These are phyloP conservation scores for Eucalyptus paniculata DNA, from an alignment of 345 rosid species.

Conservation along the genomic window DNA sequence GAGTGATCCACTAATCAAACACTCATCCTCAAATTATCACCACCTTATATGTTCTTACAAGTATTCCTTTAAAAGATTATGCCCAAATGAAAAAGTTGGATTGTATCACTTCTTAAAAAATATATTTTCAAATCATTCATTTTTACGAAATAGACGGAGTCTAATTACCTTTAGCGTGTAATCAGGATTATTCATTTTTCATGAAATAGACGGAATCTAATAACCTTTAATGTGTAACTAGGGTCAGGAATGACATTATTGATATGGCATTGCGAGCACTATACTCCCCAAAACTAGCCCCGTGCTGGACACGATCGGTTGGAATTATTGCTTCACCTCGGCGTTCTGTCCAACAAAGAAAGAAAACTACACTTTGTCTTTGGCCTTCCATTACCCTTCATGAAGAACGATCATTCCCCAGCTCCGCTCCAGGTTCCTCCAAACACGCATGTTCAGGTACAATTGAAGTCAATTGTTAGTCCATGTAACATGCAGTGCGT, in stretches of 20 bases:
- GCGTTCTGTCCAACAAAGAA: background rate
- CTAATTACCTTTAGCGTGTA: too few species aligned
- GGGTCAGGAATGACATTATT: background rate
- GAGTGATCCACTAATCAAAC: too few species aligned
- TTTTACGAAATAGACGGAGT: too few species aligned
- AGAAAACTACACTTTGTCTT: background rate
- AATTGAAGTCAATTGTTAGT: background rate
- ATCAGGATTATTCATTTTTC: too few species aligned
- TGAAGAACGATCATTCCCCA: background rate
- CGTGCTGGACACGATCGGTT: background rate
- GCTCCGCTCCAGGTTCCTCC: background rate
- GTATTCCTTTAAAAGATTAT: too few species aligned
- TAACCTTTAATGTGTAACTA: too few species aligned
- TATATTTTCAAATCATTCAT: too few species aligned
- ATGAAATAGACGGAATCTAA: too few species aligned
- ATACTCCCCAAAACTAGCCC: background rate
- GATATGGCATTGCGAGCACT: background rate
- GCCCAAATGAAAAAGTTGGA: too few species aligned
- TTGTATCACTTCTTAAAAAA: too few species aligned
- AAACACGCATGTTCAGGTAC: background rate
- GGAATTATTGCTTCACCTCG: background rate
- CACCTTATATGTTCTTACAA: too few species aligned
- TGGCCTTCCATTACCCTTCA: background rate
- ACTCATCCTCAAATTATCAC: too few species aligned
- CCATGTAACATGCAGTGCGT: background rate